A percentile compares a stretch with the other conserved stretches of the same genome.
These are phyloP conservation scores for Backusella liffmaniae DNA, from an alignment of 192 early-diverging fungal genomes.

Conservation along the genomic window DNA sequence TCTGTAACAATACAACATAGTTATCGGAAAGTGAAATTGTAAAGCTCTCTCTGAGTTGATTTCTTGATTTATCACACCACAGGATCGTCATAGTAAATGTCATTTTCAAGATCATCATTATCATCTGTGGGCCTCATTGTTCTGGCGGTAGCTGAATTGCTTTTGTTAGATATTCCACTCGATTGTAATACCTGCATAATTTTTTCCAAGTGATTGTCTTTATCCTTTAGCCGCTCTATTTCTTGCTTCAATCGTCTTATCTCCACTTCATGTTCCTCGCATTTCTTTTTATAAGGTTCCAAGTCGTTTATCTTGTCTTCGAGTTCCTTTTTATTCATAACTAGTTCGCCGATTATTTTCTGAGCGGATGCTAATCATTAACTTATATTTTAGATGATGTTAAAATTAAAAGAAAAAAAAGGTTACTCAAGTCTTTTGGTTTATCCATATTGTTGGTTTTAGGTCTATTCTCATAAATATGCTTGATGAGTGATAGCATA, in stretches of 20 bases:
- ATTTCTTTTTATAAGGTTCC: neutral
- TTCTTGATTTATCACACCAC: too few relatives aligned
- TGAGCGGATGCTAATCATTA: neutral
- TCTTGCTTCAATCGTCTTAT: neutral
- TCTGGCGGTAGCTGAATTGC: neutral
- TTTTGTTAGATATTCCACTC: neutral
- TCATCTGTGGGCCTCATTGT: too few relatives aligned
- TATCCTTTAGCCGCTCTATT: neutral
- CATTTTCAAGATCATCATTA: neutral
- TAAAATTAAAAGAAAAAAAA: too few relatives aligned
- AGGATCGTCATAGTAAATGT: neutral
- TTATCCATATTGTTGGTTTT: conserved; percentile 18
- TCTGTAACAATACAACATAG: too few relatives aligned
- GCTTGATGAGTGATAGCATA: conserved; percentile 41
- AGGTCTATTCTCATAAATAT: conserved; percentile 27
- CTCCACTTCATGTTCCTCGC: neutral
- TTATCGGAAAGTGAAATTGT: too few relatives aligned
- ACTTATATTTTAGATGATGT: neutral
- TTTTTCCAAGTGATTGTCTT: neutral
- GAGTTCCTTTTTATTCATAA: neutral
- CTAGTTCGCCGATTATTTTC: neutral
- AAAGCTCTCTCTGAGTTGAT: too few relatives aligned
- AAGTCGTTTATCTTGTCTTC: neutral
- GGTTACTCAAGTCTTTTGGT: too few relatives aligned
- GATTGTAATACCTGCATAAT: neutral